Conservation (phyloP, 768 basidiomycete species). For the Serpula lacrymans region DNA sequence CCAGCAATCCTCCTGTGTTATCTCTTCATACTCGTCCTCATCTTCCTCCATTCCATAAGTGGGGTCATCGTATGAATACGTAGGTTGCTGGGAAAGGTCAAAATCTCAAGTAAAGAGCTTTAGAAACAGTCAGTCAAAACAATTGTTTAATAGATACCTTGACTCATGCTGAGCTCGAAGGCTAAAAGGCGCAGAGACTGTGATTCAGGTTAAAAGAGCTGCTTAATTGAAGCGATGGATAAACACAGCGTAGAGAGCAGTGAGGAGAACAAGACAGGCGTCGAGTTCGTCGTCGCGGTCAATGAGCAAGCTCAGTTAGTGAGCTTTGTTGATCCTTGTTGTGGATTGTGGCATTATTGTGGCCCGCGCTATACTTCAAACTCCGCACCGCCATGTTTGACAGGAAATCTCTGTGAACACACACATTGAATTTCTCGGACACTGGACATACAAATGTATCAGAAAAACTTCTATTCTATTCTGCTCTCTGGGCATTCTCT, state of each 20-base stretch:
- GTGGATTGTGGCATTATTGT: constrained; percentile 4
- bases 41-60: constrained; percentile 57
- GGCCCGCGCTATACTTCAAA: constrained; percentile 11
- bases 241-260: constrained; percentile 4
- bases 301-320: constrained; percentile 17
- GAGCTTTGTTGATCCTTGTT: constrained; percentile 27
- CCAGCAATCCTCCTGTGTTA: constrained; percentile 94
- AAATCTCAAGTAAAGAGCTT: constrained; percentile 42
- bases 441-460: too few species aligned
- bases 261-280: constrained; percentile 9
- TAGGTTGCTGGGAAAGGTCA: constrained; percentile 44
- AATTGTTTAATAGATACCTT: constrained; percentile 24
- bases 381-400: too few species aligned
- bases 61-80: constrained; percentile 57
- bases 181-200: constrained; percentile 2
- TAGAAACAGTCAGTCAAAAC: constrained; percentile 25
- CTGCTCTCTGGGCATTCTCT: constrained; percentile 22
- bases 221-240: neutral
- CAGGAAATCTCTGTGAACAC: too few species aligned
- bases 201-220: neutral
- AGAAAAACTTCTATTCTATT: too few species aligned
- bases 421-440: too few species aligned
- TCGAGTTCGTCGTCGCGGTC: constrained; percentile 16
- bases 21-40: constrained; percentile 63
- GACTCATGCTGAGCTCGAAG: constrained; percentile 18